phyloP scores from a whole-genome alignment of 257 asterid species.

The Scutellaria galericulata region DNA sequence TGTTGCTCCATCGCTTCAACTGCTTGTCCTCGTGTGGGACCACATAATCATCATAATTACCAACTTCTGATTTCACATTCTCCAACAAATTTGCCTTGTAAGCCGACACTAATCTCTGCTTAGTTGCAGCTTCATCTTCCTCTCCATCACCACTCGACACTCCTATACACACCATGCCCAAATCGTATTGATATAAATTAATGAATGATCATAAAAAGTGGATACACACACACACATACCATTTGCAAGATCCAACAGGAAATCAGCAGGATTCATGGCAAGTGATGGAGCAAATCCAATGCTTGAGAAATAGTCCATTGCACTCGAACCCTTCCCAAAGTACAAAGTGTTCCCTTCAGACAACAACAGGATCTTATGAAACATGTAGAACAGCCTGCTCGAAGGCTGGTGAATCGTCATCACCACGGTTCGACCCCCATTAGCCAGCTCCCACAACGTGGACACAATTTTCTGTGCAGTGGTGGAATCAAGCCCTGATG shows the following conservation, averaged over 20 bases:
- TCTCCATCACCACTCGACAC: conserved; percentile 39
- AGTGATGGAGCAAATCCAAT: conserved; percentile 56
- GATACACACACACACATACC: conserved; percentile 42
- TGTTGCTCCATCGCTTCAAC: conserved; percentile 54
- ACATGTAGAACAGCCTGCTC: conserved; percentile 68
- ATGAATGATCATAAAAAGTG: neutral
- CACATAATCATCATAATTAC: neutral
- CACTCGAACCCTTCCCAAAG: conserved; percentile 59
- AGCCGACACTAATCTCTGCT: conserved; percentile 46
- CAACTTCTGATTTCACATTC: conserved; percentile 41
- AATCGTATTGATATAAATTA: no score
- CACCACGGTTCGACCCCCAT: conserved; percentile 64
- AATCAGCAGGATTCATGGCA: conserved; percentile 82
- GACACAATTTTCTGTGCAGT: conserved; percentile 73
- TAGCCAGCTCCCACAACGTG: conserved; percentile 58
- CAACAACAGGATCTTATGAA: conserved; percentile 67
- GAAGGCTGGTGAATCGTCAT: conserved; percentile 93
- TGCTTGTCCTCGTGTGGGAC: conserved; percentile 33
- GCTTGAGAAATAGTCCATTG: conserved; percentile 56
- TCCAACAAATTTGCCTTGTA: conserved; percentile 43
- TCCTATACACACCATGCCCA: neutral
- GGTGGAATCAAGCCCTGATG: conserved; percentile 82
- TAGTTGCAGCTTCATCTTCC: conserved; percentile 48
- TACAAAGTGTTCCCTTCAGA: conserved; percentile 70
- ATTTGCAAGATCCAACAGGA: conserved; percentile 80